Percentiles rank a stretch among this genome's conserved stretches.
Conservation (phyloP, 805 yeast species). For the Priceomyces haplophilus region DNA sequence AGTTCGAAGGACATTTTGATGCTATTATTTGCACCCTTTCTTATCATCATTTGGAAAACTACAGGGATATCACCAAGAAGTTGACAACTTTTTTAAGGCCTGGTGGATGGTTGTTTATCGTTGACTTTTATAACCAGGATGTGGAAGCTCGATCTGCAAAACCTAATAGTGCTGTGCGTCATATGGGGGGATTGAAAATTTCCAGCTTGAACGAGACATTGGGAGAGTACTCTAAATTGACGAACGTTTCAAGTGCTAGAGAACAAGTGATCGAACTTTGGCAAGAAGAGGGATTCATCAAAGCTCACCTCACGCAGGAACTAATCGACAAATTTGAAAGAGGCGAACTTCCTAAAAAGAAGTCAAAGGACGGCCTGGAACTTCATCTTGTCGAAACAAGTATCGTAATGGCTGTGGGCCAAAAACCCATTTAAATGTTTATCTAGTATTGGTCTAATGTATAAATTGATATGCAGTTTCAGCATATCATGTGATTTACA, state of each 20-base stretch:
- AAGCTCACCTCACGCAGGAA: slow-evolving; percentile 19
- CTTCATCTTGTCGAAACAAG: slow-evolving; percentile 16
- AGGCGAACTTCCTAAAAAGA: slow-evolving; percentile 14
- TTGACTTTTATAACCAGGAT: slow-evolving; percentile 40
- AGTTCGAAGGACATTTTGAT: slow-evolving; percentile 26
- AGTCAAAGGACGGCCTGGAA: slow-evolving; percentile 5
- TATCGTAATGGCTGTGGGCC: slow-evolving; percentile 29
- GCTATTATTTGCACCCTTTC: slow-evolving; percentile 34
- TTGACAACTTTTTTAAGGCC: slow-evolving; percentile 30
- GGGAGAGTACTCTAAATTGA: slow-evolving; percentile 17
- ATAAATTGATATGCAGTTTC: background rate
- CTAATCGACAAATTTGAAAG: slow-evolving; percentile 11
- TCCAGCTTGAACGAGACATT: slow-evolving; percentile 21
- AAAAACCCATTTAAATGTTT: slow-evolving; percentile 7
- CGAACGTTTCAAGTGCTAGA: slow-evolving; percentile 20
- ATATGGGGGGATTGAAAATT: slow-evolving; percentile 33
- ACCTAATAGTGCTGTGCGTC: slow-evolving; percentile 19
- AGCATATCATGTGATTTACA: slow-evolving; percentile 1
- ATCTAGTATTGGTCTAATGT: too few relatives aligned
- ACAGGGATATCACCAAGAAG: slow-evolving; percentile 25
- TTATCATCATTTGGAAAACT: slow-evolving; percentile 38
- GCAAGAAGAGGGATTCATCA: slow-evolving; percentile 23
- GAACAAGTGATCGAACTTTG: slow-evolving; percentile 19
- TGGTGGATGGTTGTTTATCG: slow-evolving; percentile 33
- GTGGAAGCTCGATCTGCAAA: slow-evolving; percentile 16